Conservation (phyloP, 345 rosid species). For the Pugionium dolabratum region DNA sequence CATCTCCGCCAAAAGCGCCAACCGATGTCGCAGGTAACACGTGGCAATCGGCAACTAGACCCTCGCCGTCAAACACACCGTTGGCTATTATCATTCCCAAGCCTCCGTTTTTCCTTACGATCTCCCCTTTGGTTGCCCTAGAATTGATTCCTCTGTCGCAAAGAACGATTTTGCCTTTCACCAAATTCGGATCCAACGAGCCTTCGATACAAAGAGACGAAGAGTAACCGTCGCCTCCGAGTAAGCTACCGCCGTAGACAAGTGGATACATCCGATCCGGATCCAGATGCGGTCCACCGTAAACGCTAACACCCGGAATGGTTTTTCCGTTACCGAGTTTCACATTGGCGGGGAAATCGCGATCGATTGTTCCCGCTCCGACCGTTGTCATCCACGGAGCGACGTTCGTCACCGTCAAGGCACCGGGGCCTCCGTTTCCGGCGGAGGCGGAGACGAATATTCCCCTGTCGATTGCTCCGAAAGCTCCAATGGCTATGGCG, state of each 20-base stretch:
- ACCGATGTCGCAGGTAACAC: slow-evolving; percentile 76
- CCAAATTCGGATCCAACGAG: slow-evolving; percentile 60
- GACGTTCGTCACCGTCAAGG: slow-evolving; percentile 74
- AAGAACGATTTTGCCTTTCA: slow-evolving; percentile 71
- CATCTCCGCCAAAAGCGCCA: slow-evolving; percentile 71
- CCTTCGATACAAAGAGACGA: slow-evolving; percentile 82
- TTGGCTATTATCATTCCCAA: slow-evolving; percentile 90
- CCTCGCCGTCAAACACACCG: slow-evolving; percentile 87
- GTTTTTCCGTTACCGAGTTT: slow-evolving; percentile 66
- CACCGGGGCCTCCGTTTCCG: slow-evolving; percentile 93
- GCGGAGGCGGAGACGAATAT: slow-evolving; percentile 87
- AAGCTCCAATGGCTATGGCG: slow-evolving; percentile 89
- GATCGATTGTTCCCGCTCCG: slow-evolving; percentile 85
- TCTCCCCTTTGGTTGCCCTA: slow-evolving; percentile 79
- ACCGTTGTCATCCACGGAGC: slow-evolving; percentile 87
- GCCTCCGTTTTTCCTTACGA: slow-evolving; percentile 81
- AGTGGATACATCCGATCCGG: slow-evolving; percentile 64
- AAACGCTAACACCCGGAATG: slow-evolving; percentile 67
- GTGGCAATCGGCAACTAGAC: slow-evolving; percentile 89
- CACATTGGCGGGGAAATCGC: slow-evolving; percentile 82
- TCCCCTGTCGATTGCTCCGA: slow-evolving; percentile 70
- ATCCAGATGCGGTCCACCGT: slow-evolving; percentile 60
- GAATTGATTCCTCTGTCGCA: slow-evolving; percentile 92
- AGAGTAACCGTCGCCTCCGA: slow-evolving; percentile 70
- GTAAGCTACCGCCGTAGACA: slow-evolving; percentile 65